Base-by-base conservation (phyloP, 768 basidiomycete species). In the Boletus sp. region DNA sequence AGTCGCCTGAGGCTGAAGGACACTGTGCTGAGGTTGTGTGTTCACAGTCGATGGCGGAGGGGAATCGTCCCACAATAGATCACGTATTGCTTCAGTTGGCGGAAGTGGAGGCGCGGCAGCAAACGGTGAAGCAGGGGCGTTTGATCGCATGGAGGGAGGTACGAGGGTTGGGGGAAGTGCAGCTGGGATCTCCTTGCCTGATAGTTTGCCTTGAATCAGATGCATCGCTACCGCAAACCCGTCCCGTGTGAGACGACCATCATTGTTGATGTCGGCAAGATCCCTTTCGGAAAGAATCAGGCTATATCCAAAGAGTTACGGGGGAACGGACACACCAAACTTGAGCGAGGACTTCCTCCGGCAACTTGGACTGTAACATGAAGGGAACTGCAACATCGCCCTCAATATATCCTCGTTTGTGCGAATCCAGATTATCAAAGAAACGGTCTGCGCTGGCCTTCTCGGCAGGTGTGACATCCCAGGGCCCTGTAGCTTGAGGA, bases 181-280 rank as follows among this genome's bases (percentile, higher is more conserved):
- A 0, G 76, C 63, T 1, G 93, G 92, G 42, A 97, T 72, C 3
- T 89, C 86, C 57, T 83, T 83, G 17, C 96, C 94, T 7, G 82
- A 78, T 9, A 97, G 73, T 70, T 87, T 93, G 64, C 81, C 81
- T 71, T 91, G 90, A 63, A 99, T 98, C 34, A 99, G 80, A 72
- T 96, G 83, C 84, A 95, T 84, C 4, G 94, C 97, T 42, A 98
- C 87, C 8, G 97, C 96, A 70, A 99, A 98, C 14, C 93, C 92
- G 46, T 98, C 95, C 49, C 85, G 81, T 4, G 86, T 93, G 45
- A 99, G 77, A 51, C 79, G 81, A 2, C 97, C 97, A 53, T 96
- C 88, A 48, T 87, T 88, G 57, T 88, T 83, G 23, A 98, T 79
- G 65, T 98, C 96, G 27, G 93, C 80, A 19, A 99, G 81, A 70